Evolutionary conservation across 2,329 filamentous ascomycete species (phyloP), one percentile per base, ranked within the genome.

Genomic region (Fusarium concolor): DNA sequence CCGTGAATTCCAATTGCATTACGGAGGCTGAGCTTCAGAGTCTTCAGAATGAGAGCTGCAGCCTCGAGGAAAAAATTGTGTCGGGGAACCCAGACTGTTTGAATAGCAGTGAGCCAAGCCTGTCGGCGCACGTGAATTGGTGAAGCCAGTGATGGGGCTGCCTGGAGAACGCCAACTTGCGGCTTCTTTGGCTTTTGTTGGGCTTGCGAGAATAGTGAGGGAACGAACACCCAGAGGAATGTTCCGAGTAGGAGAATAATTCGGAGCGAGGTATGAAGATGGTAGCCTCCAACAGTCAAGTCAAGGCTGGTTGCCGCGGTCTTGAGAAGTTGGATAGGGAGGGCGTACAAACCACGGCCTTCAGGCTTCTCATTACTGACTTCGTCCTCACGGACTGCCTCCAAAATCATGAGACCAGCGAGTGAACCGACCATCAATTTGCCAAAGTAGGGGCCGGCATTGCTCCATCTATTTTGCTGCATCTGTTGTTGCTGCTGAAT

Each of bases 371-470:
- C 89, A 45, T 84, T 86, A 72, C 88, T 86, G 76, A 88, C 79
- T 79, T 93, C 87, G 70, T 89, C 81, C 76, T 91, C 87, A 35
- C 85, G 85, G 56, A 94, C 84, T 2, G 93, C 93, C 79, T 97
- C 94, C 71, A 97, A 81, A 33, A 97, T 86, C 94, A 98, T 97
- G 18, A 98, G 83, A 15, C 93, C 94, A 24, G 94, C 95, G 61
- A 98, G 86, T 18, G 94, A 95, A 41, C 95, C 95, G 7, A 97
- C 89, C 92, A 97, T 96, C 69, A 97, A 85, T 80, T 96, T 97
- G 51, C 87, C 87, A 59, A 87, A 85, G 64, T 89, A 90, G 2
- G 85, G 86, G 14, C 79, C 82, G 8, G 82, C 79, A 62, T 83
- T 84, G 51, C 82, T 83, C 87, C 87, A 90, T 35, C 84, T 80